Evolutionary conservation across 345 rosid genomes (phyloP), one percentile per base, ranked within the genome.

Genomic region (Lumnitzera racemosa): DNA sequence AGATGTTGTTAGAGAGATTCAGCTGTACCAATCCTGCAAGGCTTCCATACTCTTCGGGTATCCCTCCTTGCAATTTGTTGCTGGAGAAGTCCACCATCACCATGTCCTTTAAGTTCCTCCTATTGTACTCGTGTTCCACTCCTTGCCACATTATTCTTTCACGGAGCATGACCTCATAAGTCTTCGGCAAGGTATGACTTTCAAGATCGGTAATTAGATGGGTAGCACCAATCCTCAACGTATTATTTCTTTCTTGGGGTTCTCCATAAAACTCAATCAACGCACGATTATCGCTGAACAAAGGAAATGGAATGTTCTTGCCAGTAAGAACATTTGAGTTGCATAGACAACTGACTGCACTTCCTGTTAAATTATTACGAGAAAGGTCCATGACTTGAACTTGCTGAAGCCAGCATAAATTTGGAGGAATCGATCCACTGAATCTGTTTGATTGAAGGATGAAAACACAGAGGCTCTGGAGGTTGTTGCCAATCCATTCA

Each of bases 1-100:
- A 56, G 17, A 8, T 58, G 53, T 73, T 76, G 27, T 54, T 47
- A 0, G 78, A 70, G n/a, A 77, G 47, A 62, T 73, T 77, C 70
- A 77, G 50, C 13, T 51, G 50, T 2, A 24, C 57, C 67, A 76
- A 36, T 24, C 53, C 49, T 0, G 27, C 15, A 0, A 77, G 70
- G 16, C 51, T 12, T 53, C 67, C 54, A 13, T 73, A 43, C 29
- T 53, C 65, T n/a, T 61, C n/a, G 0, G 72, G 78, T 1, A 73
- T 41, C 15, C 41, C 25, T 31, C 78, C 81, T 0, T 41, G 15
- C 13, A 77, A 15, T 0, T 70, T 63, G 49, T 77, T 77, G 23
- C 68, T 25, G 0, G 78, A 61, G 15, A 77, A 61, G 31, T 73
- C 75, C 41, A 77, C 57, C 60, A 12, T 24, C 5, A 52, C 41